Percentiles rank a stretch among this genome's conserved stretches.
Evolutionary conservation across 106 monocot species (phyloP).

Genomic region (Chionographis japonica): DNA sequence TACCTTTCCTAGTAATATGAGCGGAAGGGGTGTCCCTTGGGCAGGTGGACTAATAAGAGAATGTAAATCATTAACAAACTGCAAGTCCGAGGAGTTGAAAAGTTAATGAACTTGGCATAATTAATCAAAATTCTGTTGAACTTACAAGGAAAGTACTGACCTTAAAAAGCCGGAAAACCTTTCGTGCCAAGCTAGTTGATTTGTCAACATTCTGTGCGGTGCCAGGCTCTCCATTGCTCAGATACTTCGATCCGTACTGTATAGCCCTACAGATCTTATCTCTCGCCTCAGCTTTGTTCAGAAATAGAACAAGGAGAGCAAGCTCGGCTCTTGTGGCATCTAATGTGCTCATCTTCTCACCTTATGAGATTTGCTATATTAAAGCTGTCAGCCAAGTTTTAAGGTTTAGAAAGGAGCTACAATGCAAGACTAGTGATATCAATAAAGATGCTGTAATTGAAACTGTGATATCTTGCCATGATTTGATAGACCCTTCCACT

Average conservation of each 20-base stretch:
- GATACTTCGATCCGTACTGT: constrained; percentile 82
- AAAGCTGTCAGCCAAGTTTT: too few relatives aligned
- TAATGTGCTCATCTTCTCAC: constrained; percentile 55
- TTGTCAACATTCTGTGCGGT: constrained; percentile 82
- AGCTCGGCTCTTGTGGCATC: constrained; percentile 75
- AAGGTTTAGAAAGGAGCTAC: too few relatives aligned
- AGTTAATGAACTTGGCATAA: too few relatives aligned
- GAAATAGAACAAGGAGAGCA: constrained; percentile 62
- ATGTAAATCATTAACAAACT: constrained; percentile 95
- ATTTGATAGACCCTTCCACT: too few relatives aligned
- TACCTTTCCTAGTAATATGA: constrained; percentile 88
- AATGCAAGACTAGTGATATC: too few relatives aligned
- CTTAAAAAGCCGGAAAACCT: constrained; percentile 90
- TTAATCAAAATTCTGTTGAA: too few relatives aligned
- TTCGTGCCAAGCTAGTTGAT: constrained; percentile 80
- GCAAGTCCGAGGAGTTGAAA: constrained; percentile 13
- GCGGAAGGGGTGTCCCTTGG: constrained; percentile 64
- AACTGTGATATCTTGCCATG: too few relatives aligned
- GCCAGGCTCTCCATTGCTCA: constrained; percentile 82
- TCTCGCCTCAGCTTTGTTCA: constrained; percentile 90
- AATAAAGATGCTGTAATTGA: too few relatives aligned
- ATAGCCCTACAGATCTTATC: constrained; percentile 93
- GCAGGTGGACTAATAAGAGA: constrained; percentile 74
- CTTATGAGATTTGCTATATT: neutral
- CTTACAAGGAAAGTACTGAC: constrained; percentile 9